phyloP scores from a whole-genome alignment of 1,284 basidiomycete species.

The Boletus sp. region DNA sequence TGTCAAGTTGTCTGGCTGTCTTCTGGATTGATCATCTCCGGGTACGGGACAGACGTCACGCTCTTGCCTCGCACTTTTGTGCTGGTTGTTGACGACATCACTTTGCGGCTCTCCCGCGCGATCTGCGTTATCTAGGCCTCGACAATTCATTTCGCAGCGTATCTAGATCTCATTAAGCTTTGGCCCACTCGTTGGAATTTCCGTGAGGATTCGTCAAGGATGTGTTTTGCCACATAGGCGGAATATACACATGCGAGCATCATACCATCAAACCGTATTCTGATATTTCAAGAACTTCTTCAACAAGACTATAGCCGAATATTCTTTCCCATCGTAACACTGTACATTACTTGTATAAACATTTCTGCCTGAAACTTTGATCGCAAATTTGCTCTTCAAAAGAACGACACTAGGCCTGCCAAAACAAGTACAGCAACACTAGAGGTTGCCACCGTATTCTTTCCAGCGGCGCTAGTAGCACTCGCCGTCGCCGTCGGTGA shows the following conservation, averaged over 20 bases:
- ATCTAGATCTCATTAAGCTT: neutral
- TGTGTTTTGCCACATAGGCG: neutral
- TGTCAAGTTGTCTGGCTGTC: neutral
- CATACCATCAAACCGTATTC: neutral
- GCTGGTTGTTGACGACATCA: neutral
- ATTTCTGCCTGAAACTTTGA: neutral
- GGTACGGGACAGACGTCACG: neutral
- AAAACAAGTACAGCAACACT: constrained; percentile 7
- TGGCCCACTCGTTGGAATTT: neutral
- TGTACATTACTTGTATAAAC: neutral
- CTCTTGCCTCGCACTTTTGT: neutral
- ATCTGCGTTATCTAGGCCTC: neutral
- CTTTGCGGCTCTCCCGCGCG: neutral
- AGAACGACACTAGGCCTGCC: constrained; percentile 2
- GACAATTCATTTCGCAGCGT: neutral
- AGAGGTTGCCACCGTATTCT: constrained; percentile 8
- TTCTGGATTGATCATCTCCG: neutral
- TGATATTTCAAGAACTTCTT: neutral
- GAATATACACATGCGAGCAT: neutral
- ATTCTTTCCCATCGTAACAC: neutral
- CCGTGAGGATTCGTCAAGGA: neutral
- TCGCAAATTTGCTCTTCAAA: constrained; percentile 10
- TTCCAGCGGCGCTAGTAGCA: constrained; percentile 12
- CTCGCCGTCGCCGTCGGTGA: constrained; percentile 14
- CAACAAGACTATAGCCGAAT: neutral